phyloP scores from a whole-genome alignment of 441 rosid genomes.

The Populus hybrid region DNA sequence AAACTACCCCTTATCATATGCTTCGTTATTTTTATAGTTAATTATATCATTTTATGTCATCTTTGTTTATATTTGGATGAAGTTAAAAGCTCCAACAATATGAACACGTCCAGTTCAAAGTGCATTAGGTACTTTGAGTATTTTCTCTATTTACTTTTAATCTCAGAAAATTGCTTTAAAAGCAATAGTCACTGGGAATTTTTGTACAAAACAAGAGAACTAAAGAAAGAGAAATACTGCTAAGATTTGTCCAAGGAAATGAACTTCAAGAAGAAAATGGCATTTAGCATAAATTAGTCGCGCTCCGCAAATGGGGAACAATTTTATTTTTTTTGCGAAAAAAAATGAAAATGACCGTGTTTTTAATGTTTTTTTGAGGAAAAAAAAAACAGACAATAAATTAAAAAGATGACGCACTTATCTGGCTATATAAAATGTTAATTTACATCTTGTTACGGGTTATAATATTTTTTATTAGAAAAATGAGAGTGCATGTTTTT shows the following conservation, averaged over 20 bases:
- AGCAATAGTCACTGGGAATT: not conserved
- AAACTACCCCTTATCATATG: not conserved
- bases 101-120: not conserved
- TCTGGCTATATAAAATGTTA: too few relatives aligned
- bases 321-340: too few relatives aligned
- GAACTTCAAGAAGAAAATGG: not conserved
- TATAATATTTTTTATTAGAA: too few relatives aligned
- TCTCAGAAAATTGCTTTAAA: not conserved
- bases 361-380: too few relatives aligned
- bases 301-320: too few relatives aligned
- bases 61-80: not conserved
- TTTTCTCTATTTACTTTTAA: not conserved
- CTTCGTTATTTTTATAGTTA: not conserved
- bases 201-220: not conserved
- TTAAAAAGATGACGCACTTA: too few relatives aligned
- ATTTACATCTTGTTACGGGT: too few relatives aligned
- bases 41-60: not conserved
- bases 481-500: too few relatives aligned
- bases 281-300: not conserved
- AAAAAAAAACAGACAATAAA: too few relatives aligned
- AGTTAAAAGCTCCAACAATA: not conserved
- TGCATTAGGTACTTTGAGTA: not conserved
- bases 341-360: too few relatives aligned
- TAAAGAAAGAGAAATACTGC: not conserved
- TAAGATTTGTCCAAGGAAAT: not conserved